Evolutionary conservation across 345 rosid species (phyloP).

Genomic region (Aurinia saxatilis): DNA sequence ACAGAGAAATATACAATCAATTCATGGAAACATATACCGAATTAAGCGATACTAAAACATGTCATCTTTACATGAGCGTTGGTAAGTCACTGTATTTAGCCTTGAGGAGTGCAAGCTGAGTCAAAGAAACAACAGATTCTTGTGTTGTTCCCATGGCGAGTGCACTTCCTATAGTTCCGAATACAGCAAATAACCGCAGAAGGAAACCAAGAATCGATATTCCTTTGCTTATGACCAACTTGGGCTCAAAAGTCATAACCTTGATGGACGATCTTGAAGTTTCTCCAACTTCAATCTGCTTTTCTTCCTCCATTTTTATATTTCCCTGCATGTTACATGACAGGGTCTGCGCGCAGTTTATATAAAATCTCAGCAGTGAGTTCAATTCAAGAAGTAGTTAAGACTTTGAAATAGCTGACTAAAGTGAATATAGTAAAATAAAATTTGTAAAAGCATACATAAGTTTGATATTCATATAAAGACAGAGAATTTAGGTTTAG

Average conservation of each 20-base stretch:
- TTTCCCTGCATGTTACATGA: neutral
- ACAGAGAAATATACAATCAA: neutral
- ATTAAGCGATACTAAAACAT: neutral
- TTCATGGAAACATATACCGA: neutral
- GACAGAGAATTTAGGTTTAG: slow-evolving; percentile 27
- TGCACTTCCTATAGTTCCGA: slow-evolving; percentile 20
- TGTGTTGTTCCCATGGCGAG: slow-evolving; percentile 30
- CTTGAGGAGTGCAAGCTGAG: slow-evolving; percentile 23
- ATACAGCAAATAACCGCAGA: slow-evolving; percentile 22
- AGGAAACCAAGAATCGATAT: slow-evolving; percentile 10
- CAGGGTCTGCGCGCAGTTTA: neutral
- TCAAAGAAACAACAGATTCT: slow-evolving; percentile 26
- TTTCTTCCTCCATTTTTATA: slow-evolving; percentile 27
- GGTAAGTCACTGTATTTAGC: slow-evolving; percentile 28
- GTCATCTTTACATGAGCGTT: slow-evolving; percentile 22
- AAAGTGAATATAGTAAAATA: neutral
- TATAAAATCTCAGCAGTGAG: neutral
- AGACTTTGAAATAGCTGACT: slow-evolving; percentile 17
- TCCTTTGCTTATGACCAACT: slow-evolving; percentile 19
- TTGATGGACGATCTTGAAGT: slow-evolving; percentile 17
- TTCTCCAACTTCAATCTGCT: slow-evolving; percentile 22
- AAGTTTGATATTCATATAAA: slow-evolving; percentile 10
- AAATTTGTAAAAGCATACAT: neutral
- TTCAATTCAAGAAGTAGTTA: slow-evolving; percentile 7
- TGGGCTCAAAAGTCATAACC: slow-evolving; percentile 9